Evolutionary conservation across 148 eudicot species (phyloP), one percentile per base, ranked within the genome.

Genomic region (Amaranthus palmeri): DNA sequence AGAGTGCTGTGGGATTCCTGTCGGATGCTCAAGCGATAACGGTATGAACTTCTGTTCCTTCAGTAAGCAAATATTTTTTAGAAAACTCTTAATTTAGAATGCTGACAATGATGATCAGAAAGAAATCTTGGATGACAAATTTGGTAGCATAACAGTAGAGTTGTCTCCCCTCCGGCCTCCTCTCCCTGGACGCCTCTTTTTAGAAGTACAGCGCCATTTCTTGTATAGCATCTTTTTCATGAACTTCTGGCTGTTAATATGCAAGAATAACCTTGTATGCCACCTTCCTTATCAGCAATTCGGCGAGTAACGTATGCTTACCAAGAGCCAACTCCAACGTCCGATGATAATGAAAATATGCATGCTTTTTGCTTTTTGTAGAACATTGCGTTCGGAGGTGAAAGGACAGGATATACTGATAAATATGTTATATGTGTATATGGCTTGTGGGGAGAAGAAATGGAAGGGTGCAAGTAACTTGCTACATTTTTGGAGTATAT

Each of bases 1-100:
- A 76, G 89, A 77, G 87, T 86, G 5, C 64, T 93, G 68, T 93
- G 98, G 98, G 86, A 87, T 68, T 65, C 81, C 1, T 76, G 78
- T 70, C 83, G 83, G 71, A 81, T 90, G 70, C 54, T 74, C 10
- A 36, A 45, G 49, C 65, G 17, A 4, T 70, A 51, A 72, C 8
- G 2, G 41, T 41, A 40, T 59, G n/a, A 40, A 15, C 12, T 17
- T 7, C 40, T 5, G 5, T 43, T 46, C 41, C n/a, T 54, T 58
- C 3, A 25, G 43, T 13, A 25, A 5, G 11, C 10, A 8, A 42
- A 11, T 44, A 49, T 55, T 53, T 75, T 65, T 18, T 43, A 11
- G 53, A 18, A 48, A 58, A 11, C 46, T 45, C n/a, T 41, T 36
- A 25, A 56, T 60, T 42, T 71, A 59, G 71, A 57, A 43, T 51